A percentile compares a stretch with the other conserved stretches of the same genome.
phyloP scores from a whole-genome alignment of 164 flowering plant genomes.

The Stephania cephalantha region DNA sequence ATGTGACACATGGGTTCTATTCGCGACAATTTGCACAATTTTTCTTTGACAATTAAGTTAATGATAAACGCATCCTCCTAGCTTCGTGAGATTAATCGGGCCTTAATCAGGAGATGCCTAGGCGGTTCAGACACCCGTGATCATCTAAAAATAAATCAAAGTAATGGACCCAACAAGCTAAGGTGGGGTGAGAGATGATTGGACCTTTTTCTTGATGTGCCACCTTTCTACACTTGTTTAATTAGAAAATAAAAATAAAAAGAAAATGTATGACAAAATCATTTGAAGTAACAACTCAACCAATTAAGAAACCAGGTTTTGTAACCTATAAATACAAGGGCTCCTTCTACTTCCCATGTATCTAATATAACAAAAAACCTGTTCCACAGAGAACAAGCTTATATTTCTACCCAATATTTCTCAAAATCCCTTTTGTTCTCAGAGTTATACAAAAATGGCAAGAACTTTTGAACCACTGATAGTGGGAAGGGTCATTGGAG shows the following conservation, averaged over 20 bases:
- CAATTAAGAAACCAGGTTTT: not conserved
- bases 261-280: not conserved
- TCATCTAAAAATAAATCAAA: not conserved
- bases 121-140: too few species aligned
- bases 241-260: not conserved
- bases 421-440: not conserved
- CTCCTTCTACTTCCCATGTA: conserved; percentile 10
- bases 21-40: too few species aligned
- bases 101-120: too few species aligned
- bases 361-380: conserved; percentile 25
- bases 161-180: not conserved
- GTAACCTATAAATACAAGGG: conserved; percentile 22
- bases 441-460: conserved; percentile 22
- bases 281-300: conserved; percentile 2
- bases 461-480: conserved; percentile 38
- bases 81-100: too few species aligned
- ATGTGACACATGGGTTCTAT: too few species aligned
- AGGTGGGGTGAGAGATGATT: not conserved
- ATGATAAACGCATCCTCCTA: too few species aligned
- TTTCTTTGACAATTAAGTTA: too few species aligned
- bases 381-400: not conserved
- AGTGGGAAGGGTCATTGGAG: conserved; percentile 53
- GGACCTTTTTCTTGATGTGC: conserved; percentile 13
- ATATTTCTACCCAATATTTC: not conserved
- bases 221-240: conserved; percentile 5